Percentiles rank a stretch among this genome's conserved stretches.
Conservation (phyloP, 1,284 basidiomycete species). For the Cryptococcus sp. region DNA sequence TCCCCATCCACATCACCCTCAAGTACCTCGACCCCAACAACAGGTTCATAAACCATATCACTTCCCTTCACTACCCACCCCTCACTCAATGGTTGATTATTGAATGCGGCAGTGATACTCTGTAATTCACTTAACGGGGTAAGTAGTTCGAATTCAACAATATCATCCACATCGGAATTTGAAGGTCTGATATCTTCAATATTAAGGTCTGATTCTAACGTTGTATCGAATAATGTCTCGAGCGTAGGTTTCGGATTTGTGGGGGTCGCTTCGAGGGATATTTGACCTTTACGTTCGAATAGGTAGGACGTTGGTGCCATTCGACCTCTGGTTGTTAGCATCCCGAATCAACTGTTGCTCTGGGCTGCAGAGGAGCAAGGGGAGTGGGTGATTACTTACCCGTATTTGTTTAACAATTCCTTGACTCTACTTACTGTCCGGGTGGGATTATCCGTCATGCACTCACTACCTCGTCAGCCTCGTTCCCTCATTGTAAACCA, state of each 20-base stretch:
- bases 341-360: background rate
- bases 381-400: slow-evolving; percentile 50
- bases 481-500: background rate
- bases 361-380: background rate
- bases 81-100: slow-evolving; percentile 20
- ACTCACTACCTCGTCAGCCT: slow-evolving; percentile 56
- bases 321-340: slow-evolving; percentile 54
- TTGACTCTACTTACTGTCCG: slow-evolving; percentile 64
- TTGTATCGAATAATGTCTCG: slow-evolving; percentile 45
- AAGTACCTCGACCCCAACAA: slow-evolving; percentile 25
- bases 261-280: slow-evolving; percentile 51
- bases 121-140: background rate
- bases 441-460: slow-evolving; percentile 66
- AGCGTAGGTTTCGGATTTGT: slow-evolving; percentile 19
- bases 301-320: slow-evolving; percentile 70
- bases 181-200: slow-evolving; percentile 52
- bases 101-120: background rate
- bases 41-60: slow-evolving; percentile 38
- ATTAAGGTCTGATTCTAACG: slow-evolving; percentile 45
- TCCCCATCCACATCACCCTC: slow-evolving; percentile 20
- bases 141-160: slow-evolving; percentile 13
- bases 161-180: slow-evolving; percentile 24
- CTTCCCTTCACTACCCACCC: slow-evolving; percentile 25
- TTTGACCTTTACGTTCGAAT: slow-evolving; percentile 65
- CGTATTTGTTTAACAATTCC: slow-evolving; percentile 58